Percentiles rank a stretch among this genome's conserved stretches.
phyloP scores from a whole-genome alignment of 2,329 filamentous ascomycete species.

The Huntiella omanensis region DNA sequence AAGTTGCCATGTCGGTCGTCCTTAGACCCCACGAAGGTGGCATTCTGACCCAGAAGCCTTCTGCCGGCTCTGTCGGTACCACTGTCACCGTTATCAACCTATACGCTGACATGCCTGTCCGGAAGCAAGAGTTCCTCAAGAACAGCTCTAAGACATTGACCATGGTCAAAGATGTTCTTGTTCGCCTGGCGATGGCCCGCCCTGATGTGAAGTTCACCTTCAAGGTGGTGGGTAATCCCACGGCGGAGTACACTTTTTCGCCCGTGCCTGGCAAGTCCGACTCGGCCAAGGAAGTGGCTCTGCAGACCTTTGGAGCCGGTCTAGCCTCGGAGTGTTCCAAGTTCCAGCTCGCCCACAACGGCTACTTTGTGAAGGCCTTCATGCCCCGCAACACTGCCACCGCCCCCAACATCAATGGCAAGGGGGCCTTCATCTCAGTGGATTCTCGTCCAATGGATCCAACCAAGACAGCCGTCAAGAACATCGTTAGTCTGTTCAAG shows the following conservation, averaged over 20 bases:
- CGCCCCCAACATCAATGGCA: conserved; percentile 22
- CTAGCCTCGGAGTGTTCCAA: conserved; percentile 35
- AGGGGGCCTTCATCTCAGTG: conserved; percentile 45
- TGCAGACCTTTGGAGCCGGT: conserved; percentile 42
- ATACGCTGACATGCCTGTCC: conserved; percentile 42
- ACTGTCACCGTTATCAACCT: conserved; percentile 42
- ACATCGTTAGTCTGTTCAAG: conserved; percentile 35
- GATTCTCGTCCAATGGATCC: conserved; percentile 46
- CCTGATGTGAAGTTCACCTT: conserved; percentile 42
- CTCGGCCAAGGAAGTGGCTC: conserved; percentile 31
- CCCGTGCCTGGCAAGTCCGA: conserved; percentile 29
- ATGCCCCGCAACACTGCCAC: conserved; percentile 34
- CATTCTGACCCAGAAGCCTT: conserved; percentile 16
- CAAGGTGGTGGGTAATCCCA: conserved; percentile 35
- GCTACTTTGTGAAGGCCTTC: conserved; percentile 33
- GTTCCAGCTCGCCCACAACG: conserved; percentile 16
- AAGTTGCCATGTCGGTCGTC: conserved; percentile 32
- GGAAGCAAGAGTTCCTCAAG: conserved; percentile 38
- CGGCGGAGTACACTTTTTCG: conserved; percentile 36
- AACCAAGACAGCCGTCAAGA: conserved; percentile 37
- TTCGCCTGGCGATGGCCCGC: conserved; percentile 47
- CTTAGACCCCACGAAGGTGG: conserved; percentile 21
- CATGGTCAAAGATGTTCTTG: conserved; percentile 40
- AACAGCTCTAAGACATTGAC: conserved; percentile 35
- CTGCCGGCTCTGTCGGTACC: conserved; percentile 45